Conservation (phyloP, 2,329 filamentous ascomycete genomes). For the Cladosporium phlei region DNA sequence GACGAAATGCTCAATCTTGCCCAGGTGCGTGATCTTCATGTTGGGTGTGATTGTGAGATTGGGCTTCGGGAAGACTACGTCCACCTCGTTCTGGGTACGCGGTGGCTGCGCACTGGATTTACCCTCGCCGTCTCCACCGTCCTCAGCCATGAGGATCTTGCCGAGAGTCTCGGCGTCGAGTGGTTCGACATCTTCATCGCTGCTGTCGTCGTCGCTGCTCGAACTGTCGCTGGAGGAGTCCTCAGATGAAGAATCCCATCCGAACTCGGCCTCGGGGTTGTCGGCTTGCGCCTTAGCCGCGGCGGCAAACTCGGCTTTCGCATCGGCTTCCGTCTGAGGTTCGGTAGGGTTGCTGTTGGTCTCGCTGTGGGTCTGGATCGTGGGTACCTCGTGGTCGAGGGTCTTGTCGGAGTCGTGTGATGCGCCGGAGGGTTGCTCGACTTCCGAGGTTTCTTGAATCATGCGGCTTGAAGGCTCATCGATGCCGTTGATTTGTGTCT, state of each 20-base stretch:
- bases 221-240: slow-evolving; percentile 49
- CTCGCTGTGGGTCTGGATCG: slow-evolving; percentile 6
- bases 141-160: slow-evolving; percentile 77
- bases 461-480: slow-evolving; percentile 9
- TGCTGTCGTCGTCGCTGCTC: slow-evolving; percentile 28
- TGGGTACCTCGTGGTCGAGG: slow-evolving; percentile 24
- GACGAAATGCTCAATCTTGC: slow-evolving; percentile 69
- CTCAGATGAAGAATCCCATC: slow-evolving; percentile 41
- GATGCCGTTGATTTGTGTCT: not conserved
- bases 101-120: slow-evolving; percentile 44
- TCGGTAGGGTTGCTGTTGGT: not conserved
- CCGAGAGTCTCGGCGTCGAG: slow-evolving; percentile 79
- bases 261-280: slow-evolving; percentile 43
- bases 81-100: slow-evolving; percentile 75
- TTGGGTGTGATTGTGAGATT: slow-evolving; percentile 71
- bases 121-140: slow-evolving; percentile 70
- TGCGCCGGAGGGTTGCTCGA: not conserved
- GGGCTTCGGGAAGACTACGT: slow-evolving; percentile 56
- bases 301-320: slow-evolving; percentile 40
- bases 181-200: slow-evolving; percentile 63
- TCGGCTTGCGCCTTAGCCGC: slow-evolving; percentile 43
- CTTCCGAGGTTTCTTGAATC: slow-evolving; percentile 5
- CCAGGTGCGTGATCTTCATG: slow-evolving; percentile 72
- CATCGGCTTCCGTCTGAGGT: slow-evolving; percentile 24
- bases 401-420: not conserved